Conservation (phyloP, 192 early-diverging fungal genomes). For the Physocladia obscura region DNA sequence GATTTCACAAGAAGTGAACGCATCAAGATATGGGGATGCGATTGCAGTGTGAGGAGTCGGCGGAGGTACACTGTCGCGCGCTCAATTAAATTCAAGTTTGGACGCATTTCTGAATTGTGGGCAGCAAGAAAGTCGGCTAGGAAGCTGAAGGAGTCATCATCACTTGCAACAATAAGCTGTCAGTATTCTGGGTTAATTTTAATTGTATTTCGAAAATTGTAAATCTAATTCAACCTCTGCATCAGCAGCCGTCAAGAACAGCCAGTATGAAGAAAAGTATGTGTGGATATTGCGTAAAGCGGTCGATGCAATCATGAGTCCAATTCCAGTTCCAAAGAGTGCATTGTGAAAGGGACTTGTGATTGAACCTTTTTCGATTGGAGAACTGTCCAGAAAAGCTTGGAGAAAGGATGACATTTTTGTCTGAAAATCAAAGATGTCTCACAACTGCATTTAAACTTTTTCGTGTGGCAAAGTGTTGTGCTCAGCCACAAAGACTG, state of each 20-base stretch:
- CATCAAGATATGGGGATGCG: neutral
- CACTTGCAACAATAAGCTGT: no score
- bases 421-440: no score
- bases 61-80: neutral
- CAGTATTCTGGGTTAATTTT: no score
- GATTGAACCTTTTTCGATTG: no score
- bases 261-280: neutral
- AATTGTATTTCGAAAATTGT: no score
- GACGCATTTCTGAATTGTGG: neutral
- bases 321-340: neutral
- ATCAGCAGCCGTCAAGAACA: neutral
- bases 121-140: slow-evolving; percentile 20
- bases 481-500: no score
- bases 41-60: neutral
- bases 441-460: no score
- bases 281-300: neutral
- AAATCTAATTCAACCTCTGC: neutral
- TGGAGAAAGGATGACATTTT: no score
- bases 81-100: neutral
- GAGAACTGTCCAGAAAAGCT: no score
- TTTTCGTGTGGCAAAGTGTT: no score
- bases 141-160: neutral
- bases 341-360: neutral
- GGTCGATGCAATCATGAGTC: neutral
- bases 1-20: neutral